These are phyloP conservation scores for Talaromyces adpressus DNA, from an alignment of 495 filamentous ascomycete species.

Conservation along the genomic window DNA sequence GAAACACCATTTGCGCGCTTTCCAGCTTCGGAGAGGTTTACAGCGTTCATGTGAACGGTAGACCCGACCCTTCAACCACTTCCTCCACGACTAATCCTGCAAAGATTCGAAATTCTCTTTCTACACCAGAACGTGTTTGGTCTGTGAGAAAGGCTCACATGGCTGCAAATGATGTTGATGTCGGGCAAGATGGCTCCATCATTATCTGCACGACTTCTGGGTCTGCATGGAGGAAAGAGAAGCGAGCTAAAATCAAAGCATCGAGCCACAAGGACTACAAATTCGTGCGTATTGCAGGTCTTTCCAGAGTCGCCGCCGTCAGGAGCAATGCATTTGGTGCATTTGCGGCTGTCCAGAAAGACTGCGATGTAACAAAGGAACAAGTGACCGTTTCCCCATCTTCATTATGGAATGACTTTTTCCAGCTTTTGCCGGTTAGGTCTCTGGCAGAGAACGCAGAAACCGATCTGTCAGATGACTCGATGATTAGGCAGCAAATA, in stretches of 20 bases:
- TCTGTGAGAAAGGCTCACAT: conserved; percentile 70
- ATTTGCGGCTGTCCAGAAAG: conserved; percentile 80
- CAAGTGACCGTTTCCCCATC: conserved; percentile 59
- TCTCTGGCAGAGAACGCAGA: conserved; percentile 21
- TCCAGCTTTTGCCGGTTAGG: conserved; percentile 58
- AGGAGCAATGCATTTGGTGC: conserved; percentile 82
- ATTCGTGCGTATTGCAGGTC: conserved; percentile 78
- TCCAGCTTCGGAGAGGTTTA: conserved; percentile 80
- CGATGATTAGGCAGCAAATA: conserved; percentile 3
- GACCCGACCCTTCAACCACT: conserved; percentile 48
- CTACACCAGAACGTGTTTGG: conserved; percentile 73
- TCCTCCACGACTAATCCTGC: conserved; percentile 84
- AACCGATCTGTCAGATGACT: conserved; percentile 18
- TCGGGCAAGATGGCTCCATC: conserved; percentile 90
- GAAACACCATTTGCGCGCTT: conserved; percentile 82
- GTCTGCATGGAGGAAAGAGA: conserved; percentile 82
- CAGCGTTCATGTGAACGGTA: conserved; percentile 65
- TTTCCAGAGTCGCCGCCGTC: conserved; percentile 77
- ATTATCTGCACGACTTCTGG: conserved; percentile 90
- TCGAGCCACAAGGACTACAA: conserved; percentile 73
- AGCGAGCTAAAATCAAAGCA: conserved; percentile 73
- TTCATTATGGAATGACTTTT: conserved; percentile 67
- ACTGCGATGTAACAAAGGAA: conserved; percentile 73
- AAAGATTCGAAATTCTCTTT: conserved; percentile 74
- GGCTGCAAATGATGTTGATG: conserved; percentile 77